Base-by-base conservation (phyloP, 352 stramenopile genomes). In the Phytophthora agathidicida region DNA sequence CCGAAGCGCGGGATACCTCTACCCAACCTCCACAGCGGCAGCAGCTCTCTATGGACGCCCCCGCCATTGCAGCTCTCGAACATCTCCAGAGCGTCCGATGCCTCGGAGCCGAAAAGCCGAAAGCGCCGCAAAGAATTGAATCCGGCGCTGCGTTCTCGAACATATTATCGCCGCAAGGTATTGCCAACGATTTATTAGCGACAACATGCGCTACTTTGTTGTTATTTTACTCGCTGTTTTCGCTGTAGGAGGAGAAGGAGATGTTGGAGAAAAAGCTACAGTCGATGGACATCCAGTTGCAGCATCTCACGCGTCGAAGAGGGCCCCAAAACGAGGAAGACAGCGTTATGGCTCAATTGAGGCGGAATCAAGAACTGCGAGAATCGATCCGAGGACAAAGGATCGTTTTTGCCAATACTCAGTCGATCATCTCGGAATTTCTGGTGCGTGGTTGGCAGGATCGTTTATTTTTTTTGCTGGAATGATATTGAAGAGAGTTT, bases 401-500 rank as follows among this genome's bases (percentile, higher is more conserved):
- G 0, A 61, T 79, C 16, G 30, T 64, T 35, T 71, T 81, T 17
- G 72, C 72, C 23, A 75, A 71, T 39, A 62, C 72, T 10, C 49
- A 63, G 31, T 76, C 60, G 20, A 63, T 77, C 30, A 61, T 74
- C 31, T 55, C 48, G 4, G 65, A 74, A 33, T 81, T 75, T 60
- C 37, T 78, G 57, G 72, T 81, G 33, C 4, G 43, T 65, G 10
- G 26, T 9, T 39, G 5, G 8, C 8, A 14, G 7, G 7, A 23
- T 14, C n/a, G n/a, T 50, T 33, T 19, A 36, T 23, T 0, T 17
- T 35, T 38, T 37, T 5, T 31, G 22, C 16, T 23, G 23, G 8
- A 44, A 16, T 46, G 47, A 7, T n/a, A 41, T 27, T 56, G 16
- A 43, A 8, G n/a, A 24, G 16, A 26, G 8, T 52, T 19, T 27